Evolutionary conservation across 2,329 filamentous ascomycete species (phyloP).

Genomic region (Aspergillus fumigatus): DNA sequence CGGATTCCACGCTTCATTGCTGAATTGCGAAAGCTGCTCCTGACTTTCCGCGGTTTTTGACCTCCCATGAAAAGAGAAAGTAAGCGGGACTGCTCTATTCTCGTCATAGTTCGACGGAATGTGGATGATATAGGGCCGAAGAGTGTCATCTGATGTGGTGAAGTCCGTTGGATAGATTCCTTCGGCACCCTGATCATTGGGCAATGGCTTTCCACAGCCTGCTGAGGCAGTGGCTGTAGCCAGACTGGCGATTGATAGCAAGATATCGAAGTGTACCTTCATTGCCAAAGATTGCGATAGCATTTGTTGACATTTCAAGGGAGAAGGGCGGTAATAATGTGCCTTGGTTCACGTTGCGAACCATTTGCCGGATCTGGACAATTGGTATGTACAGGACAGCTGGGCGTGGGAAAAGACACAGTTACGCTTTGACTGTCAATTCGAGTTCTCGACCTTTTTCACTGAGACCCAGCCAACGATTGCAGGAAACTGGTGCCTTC

Average conservation of each 20-base stretch:
- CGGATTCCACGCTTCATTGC: constrained; percentile 41
- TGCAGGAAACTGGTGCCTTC: too few relatives aligned
- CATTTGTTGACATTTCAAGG: too few relatives aligned
- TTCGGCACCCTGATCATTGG: constrained; percentile 2
- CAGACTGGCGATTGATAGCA: constrained; percentile 10
- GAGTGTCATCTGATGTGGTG: constrained; percentile 13
- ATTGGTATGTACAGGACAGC: too few relatives aligned
- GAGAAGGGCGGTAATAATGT: too few relatives aligned
- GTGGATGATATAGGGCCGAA: constrained; percentile 20
- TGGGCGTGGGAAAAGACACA: too few relatives aligned
- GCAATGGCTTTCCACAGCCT: constrained; percentile 17
- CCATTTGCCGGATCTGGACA: too few relatives aligned
- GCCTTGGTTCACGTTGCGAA: too few relatives aligned
- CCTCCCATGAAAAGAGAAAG: constrained; percentile 48
- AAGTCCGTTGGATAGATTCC: constrained; percentile 8
- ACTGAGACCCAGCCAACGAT: too few relatives aligned
- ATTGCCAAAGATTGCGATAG: background rate
- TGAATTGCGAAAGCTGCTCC: constrained; percentile 44
- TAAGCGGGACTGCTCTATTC: constrained; percentile 36
- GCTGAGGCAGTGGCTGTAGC: constrained; percentile 5
- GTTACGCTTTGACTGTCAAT: too few relatives aligned
- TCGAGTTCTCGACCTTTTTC: too few relatives aligned
- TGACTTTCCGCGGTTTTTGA: constrained; percentile 34
- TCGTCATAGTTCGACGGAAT: constrained; percentile 33
- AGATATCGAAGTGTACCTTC: background rate